phyloP scores from a whole-genome alignment of 768 basidiomycete species.

The Kondoa subrosea region DNA sequence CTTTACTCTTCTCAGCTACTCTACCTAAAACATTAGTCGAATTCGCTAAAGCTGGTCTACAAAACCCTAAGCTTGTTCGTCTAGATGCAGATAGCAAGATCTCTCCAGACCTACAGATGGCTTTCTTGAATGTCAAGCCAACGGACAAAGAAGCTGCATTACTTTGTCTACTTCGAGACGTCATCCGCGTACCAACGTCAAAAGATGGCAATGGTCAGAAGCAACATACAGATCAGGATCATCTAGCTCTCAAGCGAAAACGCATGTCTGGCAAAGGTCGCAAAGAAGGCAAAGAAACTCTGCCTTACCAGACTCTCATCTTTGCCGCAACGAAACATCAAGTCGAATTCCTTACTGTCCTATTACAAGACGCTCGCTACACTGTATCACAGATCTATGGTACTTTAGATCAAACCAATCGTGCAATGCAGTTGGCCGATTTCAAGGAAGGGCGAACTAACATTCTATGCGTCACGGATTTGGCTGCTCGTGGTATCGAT shows the following conservation, averaged over 20 bases:
- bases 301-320: constrained; percentile 77
- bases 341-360: constrained; percentile 73
- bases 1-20: constrained; percentile 88
- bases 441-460: constrained; percentile 66
- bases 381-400: constrained; percentile 88
- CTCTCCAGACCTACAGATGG: constrained; percentile 78
- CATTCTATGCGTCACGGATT: constrained; percentile 88
- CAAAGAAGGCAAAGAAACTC: constrained; percentile 29
- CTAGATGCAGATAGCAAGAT: constrained; percentile 93
- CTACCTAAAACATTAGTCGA: constrained; percentile 89
- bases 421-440: constrained; percentile 72
- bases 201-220: constrained; percentile 26
- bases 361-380: constrained; percentile 67
- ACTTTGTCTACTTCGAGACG: constrained; percentile 63
- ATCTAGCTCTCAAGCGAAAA: constrained; percentile 36
- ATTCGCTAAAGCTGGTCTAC: constrained; percentile 92
- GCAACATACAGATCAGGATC: constrained; percentile 33
- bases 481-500: constrained; percentile 94
- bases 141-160: constrained; percentile 88
- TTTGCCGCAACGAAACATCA: constrained; percentile 97
- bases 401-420: constrained; percentile 77
- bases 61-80: constrained; percentile 86
- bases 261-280: constrained; percentile 28
- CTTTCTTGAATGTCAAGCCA: constrained; percentile 81
- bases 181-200: constrained; percentile 55